phyloP scores from a whole-genome alignment of 805 yeast genomes.

The Candida patagonica region DNA sequence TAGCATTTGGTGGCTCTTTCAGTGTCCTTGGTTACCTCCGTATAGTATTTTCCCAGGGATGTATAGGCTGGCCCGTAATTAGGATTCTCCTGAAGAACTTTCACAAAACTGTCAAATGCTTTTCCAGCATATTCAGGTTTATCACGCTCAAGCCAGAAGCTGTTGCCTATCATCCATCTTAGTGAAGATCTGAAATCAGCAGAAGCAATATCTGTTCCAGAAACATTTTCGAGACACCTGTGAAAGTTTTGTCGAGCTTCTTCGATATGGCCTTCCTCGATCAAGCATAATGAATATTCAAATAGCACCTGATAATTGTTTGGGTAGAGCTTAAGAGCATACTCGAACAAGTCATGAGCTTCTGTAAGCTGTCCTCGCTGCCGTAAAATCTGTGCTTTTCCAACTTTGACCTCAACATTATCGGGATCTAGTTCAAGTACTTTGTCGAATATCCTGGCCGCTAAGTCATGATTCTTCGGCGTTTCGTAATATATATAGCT shows the following conservation, averaged over 20 bases:
- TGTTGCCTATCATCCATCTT: constrained; percentile 67
- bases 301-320: constrained; percentile 49
- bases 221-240: constrained; percentile 34
- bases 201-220: constrained; percentile 44
- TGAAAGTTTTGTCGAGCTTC: constrained; percentile 46
- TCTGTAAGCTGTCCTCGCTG: constrained; percentile 50
- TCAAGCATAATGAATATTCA: constrained; percentile 73
- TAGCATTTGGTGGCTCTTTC: constrained; percentile 77
- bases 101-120: constrained; percentile 48
- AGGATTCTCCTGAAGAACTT: constrained; percentile 53
- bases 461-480: constrained; percentile 76
- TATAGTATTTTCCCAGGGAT: constrained; percentile 67
- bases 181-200: constrained; percentile 49
- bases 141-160: constrained; percentile 31
- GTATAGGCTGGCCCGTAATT: constrained; percentile 74
- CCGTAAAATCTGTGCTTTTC: constrained; percentile 69
- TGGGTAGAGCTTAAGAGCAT: constrained; percentile 42
- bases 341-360: constrained; percentile 46
- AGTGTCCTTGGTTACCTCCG: constrained; percentile 46
- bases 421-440: constrained; percentile 40
- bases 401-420: constrained; percentile 59
- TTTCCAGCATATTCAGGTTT: constrained; percentile 27
- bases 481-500: constrained; percentile 80
- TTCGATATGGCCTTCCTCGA: constrained; percentile 41
- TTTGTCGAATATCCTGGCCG: constrained; percentile 58